These are phyloP conservation scores for Triangularia setosa DNA, from an alignment of 2,329 filamentous ascomycete genomes.

Conservation along the genomic window DNA sequence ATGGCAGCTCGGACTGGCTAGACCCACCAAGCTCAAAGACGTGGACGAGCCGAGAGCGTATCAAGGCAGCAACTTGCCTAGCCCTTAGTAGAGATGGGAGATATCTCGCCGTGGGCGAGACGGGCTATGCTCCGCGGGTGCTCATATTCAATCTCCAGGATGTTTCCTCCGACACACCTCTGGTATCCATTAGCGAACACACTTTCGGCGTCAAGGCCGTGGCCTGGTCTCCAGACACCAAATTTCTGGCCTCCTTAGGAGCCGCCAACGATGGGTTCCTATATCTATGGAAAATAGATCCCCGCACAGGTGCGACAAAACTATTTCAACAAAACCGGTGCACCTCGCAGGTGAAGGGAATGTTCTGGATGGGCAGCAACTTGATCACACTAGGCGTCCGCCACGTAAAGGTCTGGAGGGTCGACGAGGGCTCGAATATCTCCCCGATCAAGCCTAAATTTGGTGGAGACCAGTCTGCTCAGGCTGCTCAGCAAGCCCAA, in stretches of 20 bases:
- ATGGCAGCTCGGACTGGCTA: constrained; percentile 46
- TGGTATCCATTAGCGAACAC: constrained; percentile 85
- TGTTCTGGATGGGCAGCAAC: constrained; percentile 83
- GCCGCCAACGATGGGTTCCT: constrained; percentile 89
- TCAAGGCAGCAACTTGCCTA: constrained; percentile 91
- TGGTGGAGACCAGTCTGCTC: constrained; percentile 37
- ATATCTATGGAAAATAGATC: constrained; percentile 83
- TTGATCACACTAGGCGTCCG: constrained; percentile 85
- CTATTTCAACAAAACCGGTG: constrained; percentile 87
- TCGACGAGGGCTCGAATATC: constrained; percentile 59
- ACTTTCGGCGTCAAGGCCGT: constrained; percentile 83
- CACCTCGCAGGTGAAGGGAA: constrained; percentile 77
- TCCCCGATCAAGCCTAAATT: constrained; percentile 64
- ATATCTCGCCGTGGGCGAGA: constrained; percentile 90
- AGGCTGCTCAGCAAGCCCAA: constrained; percentile 40
- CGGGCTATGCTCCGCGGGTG: constrained; percentile 87
- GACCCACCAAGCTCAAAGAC: constrained; percentile 67
- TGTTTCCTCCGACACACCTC: constrained; percentile 71
- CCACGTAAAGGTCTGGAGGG: constrained; percentile 89
- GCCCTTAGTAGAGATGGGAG: constrained; percentile 82
- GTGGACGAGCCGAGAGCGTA: constrained; percentile 84
- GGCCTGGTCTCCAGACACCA: constrained; percentile 83
- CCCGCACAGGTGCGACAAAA: constrained; percentile 74
- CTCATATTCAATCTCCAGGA: constrained; percentile 85
- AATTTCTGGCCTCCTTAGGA: constrained; percentile 83